These are phyloP conservation scores for Candida berthetii DNA, from an alignment of 805 yeast genomes.

Conservation along the genomic window DNA sequence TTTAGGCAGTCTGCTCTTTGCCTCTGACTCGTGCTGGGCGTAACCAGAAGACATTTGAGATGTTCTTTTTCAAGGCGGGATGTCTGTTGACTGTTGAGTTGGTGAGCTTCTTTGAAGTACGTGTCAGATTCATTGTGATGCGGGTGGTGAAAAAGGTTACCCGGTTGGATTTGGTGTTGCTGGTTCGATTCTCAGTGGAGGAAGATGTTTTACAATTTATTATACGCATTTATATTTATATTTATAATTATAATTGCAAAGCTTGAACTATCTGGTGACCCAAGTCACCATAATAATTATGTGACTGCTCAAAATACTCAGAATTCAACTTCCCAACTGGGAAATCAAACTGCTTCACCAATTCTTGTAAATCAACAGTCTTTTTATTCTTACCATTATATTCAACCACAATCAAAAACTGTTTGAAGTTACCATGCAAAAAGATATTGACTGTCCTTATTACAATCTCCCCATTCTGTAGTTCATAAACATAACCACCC, in stretches of 20 bases:
- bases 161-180: background rate
- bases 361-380: slow-evolving; percentile 19
- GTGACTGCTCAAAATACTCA: slow-evolving; percentile 22
- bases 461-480: slow-evolving; percentile 33
- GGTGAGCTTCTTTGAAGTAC: background rate
- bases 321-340: slow-evolving; percentile 33
- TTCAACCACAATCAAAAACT: slow-evolving; percentile 53
- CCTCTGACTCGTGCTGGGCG: slow-evolving; percentile 1
- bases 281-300: slow-evolving; percentile 6
- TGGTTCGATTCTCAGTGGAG: too few relatives aligned
- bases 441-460: slow-evolving; percentile 67
- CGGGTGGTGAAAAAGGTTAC: background rate
- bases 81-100: too few relatives aligned
- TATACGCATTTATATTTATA: background rate
- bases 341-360: slow-evolving; percentile 27
- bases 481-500: slow-evolving; percentile 60
- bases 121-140: background rate
- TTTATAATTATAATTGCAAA: background rate
- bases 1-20: background rate
- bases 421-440: slow-evolving; percentile 69
- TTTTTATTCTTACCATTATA: slow-evolving; percentile 3
- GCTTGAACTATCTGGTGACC: slow-evolving; percentile 4
- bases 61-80: too few relatives aligned
- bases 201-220: background rate
- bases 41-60: slow-evolving; percentile 2